Evolutionary conservation across 1,139 yeast genomes (phyloP).

Genomic region (Arxiozyma bovina): DNA sequence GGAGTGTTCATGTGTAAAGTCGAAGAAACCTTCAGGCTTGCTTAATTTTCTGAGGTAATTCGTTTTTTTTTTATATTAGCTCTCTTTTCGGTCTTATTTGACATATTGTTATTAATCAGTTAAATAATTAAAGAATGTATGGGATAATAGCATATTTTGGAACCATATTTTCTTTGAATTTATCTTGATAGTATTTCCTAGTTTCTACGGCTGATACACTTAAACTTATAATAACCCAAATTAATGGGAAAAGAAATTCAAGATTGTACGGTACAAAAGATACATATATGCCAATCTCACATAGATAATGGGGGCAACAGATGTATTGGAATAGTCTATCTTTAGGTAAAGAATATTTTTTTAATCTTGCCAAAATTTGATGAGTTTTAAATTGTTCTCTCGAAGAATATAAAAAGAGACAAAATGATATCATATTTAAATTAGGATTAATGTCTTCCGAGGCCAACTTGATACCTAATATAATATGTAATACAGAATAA

Average conservation of each 20-base stretch:
- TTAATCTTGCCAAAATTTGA: constrained; percentile 45
- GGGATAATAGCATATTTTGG: constrained; percentile 35
- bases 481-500: constrained; percentile 40
- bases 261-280: constrained; percentile 30
- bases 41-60: no score
- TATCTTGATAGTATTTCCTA: constrained; percentile 41
- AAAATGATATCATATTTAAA: constrained; percentile 13
- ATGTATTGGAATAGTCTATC: constrained; percentile 43
- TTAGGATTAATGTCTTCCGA: constrained; percentile 16
- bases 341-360: constrained; percentile 60
- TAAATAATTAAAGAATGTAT: constrained; percentile 26
- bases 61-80: no score
- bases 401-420: constrained; percentile 39
- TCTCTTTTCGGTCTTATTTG: neutral
- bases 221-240: constrained; percentile 58
- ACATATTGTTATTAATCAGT: neutral
- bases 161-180: constrained; percentile 25
- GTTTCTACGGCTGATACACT: constrained; percentile 56
- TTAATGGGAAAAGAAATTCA: constrained; percentile 25
- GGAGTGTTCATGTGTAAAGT: no score
- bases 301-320: constrained; percentile 74
- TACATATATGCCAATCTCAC: constrained; percentile 60
- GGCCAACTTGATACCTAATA: constrained; percentile 24
- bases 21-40: neutral
- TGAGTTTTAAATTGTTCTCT: constrained; percentile 55